Evolutionary conservation across 768 basidiomycete genomes (phyloP).

Genomic region (Albatrellus ellisii): DNA sequence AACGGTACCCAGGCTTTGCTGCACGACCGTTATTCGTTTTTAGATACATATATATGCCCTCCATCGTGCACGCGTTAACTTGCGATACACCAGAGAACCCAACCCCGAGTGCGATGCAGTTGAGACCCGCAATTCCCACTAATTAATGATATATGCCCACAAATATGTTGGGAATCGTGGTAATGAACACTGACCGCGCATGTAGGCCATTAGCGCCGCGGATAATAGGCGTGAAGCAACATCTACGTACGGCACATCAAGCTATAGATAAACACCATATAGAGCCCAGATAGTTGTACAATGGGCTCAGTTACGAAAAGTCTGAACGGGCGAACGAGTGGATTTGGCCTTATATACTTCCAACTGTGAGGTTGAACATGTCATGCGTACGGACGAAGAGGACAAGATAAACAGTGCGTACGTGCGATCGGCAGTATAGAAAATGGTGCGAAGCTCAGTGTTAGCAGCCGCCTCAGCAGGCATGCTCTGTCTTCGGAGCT

Average conservation of each 20-base stretch:
- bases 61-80: slow-evolving; percentile 43
- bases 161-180: slow-evolving; percentile 51
- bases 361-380: too few species aligned
- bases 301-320: slow-evolving; percentile 52
- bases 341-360: slow-evolving; percentile 34
- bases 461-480: too few species aligned
- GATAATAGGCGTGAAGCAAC: neutral
- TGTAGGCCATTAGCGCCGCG: neutral
- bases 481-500: too few species aligned
- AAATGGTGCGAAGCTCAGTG: too few species aligned
- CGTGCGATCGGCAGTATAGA: too few species aligned
- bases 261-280: slow-evolving; percentile 58
- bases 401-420: too few species aligned
- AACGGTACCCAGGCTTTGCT: slow-evolving; percentile 41
- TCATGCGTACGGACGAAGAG: too few species aligned
- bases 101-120: slow-evolving; percentile 61
- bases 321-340: slow-evolving; percentile 55
- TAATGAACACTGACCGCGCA: slow-evolving; percentile 40
- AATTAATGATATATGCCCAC: slow-evolving; percentile 36
- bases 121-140: slow-evolving; percentile 46
- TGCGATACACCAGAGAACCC: slow-evolving; percentile 39
- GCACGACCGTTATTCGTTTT: slow-evolving; percentile 38
- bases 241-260: slow-evolving; percentile 8
- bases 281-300: slow-evolving; percentile 50
- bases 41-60: slow-evolving; percentile 38